Base-by-base conservation (phyloP, 805 yeast species). In the Yueomyces sinensis region DNA sequence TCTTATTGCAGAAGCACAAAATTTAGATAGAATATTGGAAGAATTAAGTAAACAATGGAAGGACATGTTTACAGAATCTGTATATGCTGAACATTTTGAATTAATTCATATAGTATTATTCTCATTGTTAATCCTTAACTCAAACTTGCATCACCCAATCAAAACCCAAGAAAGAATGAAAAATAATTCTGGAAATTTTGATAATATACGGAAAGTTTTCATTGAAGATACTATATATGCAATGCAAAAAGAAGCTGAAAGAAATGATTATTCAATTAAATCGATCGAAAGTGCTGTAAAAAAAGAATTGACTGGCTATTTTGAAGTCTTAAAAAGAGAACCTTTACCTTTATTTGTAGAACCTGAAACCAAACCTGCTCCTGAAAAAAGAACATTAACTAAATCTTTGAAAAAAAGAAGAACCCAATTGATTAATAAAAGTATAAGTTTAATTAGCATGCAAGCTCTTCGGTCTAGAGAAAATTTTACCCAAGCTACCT, bases 1-100 rank as follows among this genome's bases (percentile, higher is more conserved):
- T 55, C 65, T 84, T 46, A 73, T 74, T 47, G 94, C 89, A 5
- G 94, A 84, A 56, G 74, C 91, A 3, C 87, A 80, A 46, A 80
- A 78, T 46, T 74, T 83, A 34, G 91, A 82, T 54, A 66, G 82
- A 32, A 68, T 83, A 22, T 59, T 84, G 37, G 76, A 79, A 30
- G 66, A 76, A 3, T 76, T 82, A 48, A 70, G 91, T 15, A 62
- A 63, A 34, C 68, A 76, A 35, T 83, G 87, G 76, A 59, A 63
- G 17, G 52, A 52, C 20, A 68, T 50, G 54, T 59, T 72, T 61
- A 58, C 69, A 65, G 16, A 58, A 45, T 44, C 47, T 0, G 27
- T 37, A 20, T 50, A 65, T 63, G 30, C 74, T 62, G 50, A 66
- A 62, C 50, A 72, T 68, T 48, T 58, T 56, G 36, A 69, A 63